phyloP scores from a whole-genome alignment of 139 green algal species.

The Desmodesmus armatus region DNA sequence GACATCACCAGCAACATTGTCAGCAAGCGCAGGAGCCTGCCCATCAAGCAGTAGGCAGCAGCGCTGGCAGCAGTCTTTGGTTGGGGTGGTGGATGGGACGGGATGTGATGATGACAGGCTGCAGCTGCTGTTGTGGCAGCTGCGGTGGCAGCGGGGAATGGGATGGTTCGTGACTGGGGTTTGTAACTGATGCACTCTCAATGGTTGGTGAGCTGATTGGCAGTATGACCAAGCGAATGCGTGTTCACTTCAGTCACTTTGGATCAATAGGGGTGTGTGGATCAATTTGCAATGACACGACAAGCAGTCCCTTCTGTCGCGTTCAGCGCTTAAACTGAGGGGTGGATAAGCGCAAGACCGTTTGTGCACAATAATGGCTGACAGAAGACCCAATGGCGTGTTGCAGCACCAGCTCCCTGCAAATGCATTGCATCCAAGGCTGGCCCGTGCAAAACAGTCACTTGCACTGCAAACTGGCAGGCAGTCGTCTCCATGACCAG shows the following conservation, averaged over 20 bases:
- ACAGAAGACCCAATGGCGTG: neutral
- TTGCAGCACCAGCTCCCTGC: neutral
- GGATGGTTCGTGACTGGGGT: neutral
- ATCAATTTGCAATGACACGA: neutral
- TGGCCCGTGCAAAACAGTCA: neutral
- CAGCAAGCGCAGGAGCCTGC: conserved; percentile 56
- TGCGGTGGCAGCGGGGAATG: neutral
- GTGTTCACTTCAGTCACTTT: too few species aligned
- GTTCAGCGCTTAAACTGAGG: neutral
- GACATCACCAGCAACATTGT: conserved; percentile 90
- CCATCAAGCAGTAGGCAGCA: neutral
- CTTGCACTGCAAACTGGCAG: neutral
- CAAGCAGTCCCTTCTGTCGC: neutral
- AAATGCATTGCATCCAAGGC: neutral
- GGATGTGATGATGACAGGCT: too few species aligned
- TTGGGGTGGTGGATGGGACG: neutral
- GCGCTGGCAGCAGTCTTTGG: neutral
- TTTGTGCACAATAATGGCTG: neutral
- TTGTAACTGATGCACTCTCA: neutral
- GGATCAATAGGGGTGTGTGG: too few species aligned
- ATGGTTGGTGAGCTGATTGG: neutral
- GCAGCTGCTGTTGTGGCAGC: neutral
- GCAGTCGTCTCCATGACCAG: neutral
- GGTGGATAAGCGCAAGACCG: neutral
- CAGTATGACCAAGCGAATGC: neutral